A percentile compares a stretch with the other conserved stretches of the same genome.
Evolutionary conservation across 257 asterid genomes (phyloP).

Genomic region (Nicotiana paniculata): DNA sequence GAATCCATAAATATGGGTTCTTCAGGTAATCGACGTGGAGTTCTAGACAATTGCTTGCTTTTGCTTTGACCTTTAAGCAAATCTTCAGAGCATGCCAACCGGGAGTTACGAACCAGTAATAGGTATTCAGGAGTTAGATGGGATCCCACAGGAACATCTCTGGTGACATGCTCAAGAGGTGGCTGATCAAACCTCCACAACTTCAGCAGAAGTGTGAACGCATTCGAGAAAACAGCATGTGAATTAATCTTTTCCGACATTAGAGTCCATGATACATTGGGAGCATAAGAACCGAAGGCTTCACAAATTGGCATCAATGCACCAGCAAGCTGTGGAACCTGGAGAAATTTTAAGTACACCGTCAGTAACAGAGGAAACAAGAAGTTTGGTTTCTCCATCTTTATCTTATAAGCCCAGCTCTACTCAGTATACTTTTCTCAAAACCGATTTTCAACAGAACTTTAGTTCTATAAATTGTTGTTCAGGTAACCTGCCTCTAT

Average conservation of each 20-base stretch:
- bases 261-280: slow-evolving; percentile 69
- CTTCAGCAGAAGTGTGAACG: slow-evolving; percentile 78
- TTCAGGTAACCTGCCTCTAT: background rate
- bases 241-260: slow-evolving; percentile 64
- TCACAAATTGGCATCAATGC: slow-evolving; percentile 96
- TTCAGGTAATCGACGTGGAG: slow-evolving; percentile 37
- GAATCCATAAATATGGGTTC: slow-evolving; percentile 75
- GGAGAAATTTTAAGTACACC: slow-evolving; percentile 16
- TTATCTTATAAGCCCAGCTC: background rate
- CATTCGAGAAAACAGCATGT: slow-evolving; percentile 87
- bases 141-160: slow-evolving; percentile 76
- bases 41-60: slow-evolving; percentile 43
- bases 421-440: background rate
- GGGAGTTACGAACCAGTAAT: slow-evolving; percentile 66
- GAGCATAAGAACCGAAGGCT: slow-evolving; percentile 88
- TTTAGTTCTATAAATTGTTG: background rate
- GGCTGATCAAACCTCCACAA: slow-evolving; percentile 94
- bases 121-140: slow-evolving; percentile 85
- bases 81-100: slow-evolving; percentile 45
- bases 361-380: background rate
- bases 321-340: slow-evolving; percentile 98
- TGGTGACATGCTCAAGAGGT: slow-evolving; percentile 65
- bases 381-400: background rate
- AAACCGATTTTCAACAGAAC: background rate
- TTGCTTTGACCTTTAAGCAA: slow-evolving; percentile 36